Evolutionary conservation across 2,329 filamentous ascomycete genomes (phyloP), one percentile per base, ranked within the genome.

Genomic region (Pseudogymnoascus sp.): DNA sequence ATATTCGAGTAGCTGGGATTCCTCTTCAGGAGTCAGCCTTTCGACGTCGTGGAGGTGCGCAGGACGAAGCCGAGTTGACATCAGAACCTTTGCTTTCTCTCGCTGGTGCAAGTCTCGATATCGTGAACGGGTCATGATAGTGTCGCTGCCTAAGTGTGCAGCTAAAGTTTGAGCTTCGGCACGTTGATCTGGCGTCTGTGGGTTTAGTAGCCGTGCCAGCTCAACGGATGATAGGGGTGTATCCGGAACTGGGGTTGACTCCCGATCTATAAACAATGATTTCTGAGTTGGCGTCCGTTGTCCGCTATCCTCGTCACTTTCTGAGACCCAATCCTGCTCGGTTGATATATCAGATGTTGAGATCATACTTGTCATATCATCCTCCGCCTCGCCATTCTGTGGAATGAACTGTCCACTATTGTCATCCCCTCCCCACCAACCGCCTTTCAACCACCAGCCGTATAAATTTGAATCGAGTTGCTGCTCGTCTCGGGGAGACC

Each of bases 401-500:
- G 87, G 87, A 33, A 79, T 74, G 73, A 92, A 97, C 66, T 93
- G 89, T 28, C 89, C 90, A 70, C 90, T 96, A 4, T 81, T 80
- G 72, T 97, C 93, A 33, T 87, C 80, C 14, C 87, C 86, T 1
- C 93, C 92, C 86, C 91, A 97, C 77, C 90, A 90, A 6, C 90
- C 91, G 18, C 91, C 91, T 62, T 81, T 79, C 61, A 89, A 85
- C 89, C 91, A 97, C 84, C 92, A 94, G 31, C 80, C 79, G 73
- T 97, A 97, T 1, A 97, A 77, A 64, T 85, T 87, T 1, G 82
- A 80, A 67, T 93, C 88, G 2, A 97, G 78, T 40, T 84, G 83
- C 28, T 83, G 82, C 68, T 94, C 89, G 42, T 85, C 77, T 5
- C 78, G 67, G 14, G 77, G 72, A 59, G 75, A 75, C 73, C 76